These are phyloP conservation scores for Lachnellula arida DNA, from an alignment of 2,329 filamentous ascomycete genomes.

Conservation along the genomic window DNA sequence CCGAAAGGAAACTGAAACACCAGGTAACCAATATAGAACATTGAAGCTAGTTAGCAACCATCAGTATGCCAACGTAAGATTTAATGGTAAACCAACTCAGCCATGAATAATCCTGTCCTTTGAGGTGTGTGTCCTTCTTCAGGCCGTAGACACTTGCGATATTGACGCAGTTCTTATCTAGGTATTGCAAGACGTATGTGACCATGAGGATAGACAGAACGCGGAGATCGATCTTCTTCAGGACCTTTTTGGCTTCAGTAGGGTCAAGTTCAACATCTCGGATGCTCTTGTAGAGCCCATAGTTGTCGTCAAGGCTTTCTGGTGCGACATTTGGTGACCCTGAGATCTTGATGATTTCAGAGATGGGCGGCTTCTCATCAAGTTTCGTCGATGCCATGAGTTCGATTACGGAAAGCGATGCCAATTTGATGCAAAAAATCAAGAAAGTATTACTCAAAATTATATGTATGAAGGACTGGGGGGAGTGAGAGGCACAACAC, in stretches of 20 bases:
- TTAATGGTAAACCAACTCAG: constrained; percentile 16
- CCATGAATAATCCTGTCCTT: constrained; percentile 41
- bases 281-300: constrained; percentile 30
- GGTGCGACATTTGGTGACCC: neutral
- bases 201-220: constrained; percentile 52
- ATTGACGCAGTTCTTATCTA: constrained; percentile 53
- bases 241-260: constrained; percentile 33
- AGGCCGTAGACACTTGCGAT: constrained; percentile 46
- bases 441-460: too few species aligned
- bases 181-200: constrained; percentile 55
- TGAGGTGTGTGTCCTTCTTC: constrained; percentile 41
- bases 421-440: too few species aligned
- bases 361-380: too few species aligned
- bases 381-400: too few species aligned
- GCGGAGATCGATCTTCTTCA: constrained; percentile 50
- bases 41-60: constrained; percentile 37
- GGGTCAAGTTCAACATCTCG: constrained; percentile 20
- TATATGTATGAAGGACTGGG: too few species aligned
- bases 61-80: neutral
- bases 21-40: constrained; percentile 27
- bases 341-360: too few species aligned
- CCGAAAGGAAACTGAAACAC: constrained; percentile 25
- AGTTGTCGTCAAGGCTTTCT: constrained; percentile 31
- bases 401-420: too few species aligned
- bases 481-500: too few species aligned